A percentile compares a stretch with the other conserved stretches of the same genome.
These are phyloP conservation scores for Kodamaea sp. DNA, from an alignment of 1,139 yeast genomes.

Conservation along the genomic window DNA sequence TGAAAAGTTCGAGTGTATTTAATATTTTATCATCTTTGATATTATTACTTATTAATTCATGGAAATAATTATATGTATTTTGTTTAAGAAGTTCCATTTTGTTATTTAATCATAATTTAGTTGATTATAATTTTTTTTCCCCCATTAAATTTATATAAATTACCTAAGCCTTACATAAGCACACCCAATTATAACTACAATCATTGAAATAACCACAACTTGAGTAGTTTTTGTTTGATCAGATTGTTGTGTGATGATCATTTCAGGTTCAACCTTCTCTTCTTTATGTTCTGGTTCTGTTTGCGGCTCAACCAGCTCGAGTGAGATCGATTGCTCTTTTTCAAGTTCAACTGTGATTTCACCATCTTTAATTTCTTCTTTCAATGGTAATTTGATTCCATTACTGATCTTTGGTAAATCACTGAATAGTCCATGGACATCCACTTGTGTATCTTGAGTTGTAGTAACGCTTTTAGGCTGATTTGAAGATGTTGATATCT, in stretches of 20 bases:
- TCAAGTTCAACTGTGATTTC: neutral
- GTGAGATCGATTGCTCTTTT: neutral
- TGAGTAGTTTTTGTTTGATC: too few species aligned
- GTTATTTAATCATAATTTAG: too few species aligned
- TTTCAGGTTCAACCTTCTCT: neutral
- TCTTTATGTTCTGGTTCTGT: neutral
- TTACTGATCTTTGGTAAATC: slow-evolving; percentile 6
- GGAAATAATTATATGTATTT: slow-evolving; percentile 11
- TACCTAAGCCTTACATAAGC: too few species aligned
- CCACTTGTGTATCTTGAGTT: slow-evolving; percentile 15
- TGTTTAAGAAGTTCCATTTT: slow-evolving; percentile 4
- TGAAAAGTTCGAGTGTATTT: slow-evolving; percentile 33
- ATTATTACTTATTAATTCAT: slow-evolving; percentile 4
- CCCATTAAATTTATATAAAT: too few species aligned
- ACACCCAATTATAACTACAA: too few species aligned
- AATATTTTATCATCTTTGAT: slow-evolving; percentile 3
- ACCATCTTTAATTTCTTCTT: neutral
- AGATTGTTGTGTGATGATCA: too few species aligned
- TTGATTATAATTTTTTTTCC: too few species aligned
- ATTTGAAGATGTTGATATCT: slow-evolving; percentile 6
- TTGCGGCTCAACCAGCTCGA: neutral
- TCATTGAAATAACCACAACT: too few species aligned
- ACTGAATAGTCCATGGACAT: slow-evolving; percentile 14
- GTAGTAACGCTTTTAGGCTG: slow-evolving; percentile 12
- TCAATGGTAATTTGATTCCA: neutral